Percentiles rank a stretch among this genome's conserved stretches.
Evolutionary conservation across 164 flowering plant genomes (phyloP).

Genomic region (Magnolia officinalis): DNA sequence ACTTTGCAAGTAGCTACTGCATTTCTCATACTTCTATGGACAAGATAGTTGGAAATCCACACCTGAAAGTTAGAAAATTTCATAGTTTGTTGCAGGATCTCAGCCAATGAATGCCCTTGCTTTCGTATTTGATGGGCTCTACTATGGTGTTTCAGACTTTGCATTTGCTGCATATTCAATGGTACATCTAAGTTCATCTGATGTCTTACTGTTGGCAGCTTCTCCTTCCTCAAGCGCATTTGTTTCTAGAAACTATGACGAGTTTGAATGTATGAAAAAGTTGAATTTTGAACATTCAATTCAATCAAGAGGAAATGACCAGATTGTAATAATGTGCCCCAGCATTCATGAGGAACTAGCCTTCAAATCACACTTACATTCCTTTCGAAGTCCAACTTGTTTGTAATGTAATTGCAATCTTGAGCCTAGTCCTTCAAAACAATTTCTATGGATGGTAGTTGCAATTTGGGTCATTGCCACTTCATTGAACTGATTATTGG

Average conservation of each 20-base stretch:
- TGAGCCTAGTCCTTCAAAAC: background rate
- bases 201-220: background rate
- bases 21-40: background rate
- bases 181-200: slow-evolving; percentile 36
- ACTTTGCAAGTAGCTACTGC: background rate
- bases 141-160: slow-evolving; percentile 96
- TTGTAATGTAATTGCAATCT: background rate
- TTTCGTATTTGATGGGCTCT: slow-evolving; percentile 93
- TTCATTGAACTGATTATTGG: background rate
- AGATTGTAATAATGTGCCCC: background rate
- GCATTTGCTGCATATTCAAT: slow-evolving; percentile 90
- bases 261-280: no score
- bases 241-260: no score
- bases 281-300: no score
- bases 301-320: no score
- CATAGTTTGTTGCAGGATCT: slow-evolving; percentile 93
- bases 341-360: background rate
- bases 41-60: background rate
- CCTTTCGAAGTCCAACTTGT: background rate
- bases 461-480: no score
- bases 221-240: background rate
- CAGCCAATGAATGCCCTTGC: slow-evolving; percentile 96
- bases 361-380: background rate
- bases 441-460: background rate
- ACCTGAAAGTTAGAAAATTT: slow-evolving; percentile 7